phyloP scores from a whole-genome alignment of 2,329 filamentous ascomycete species.

The Catunica adiposa region DNA sequence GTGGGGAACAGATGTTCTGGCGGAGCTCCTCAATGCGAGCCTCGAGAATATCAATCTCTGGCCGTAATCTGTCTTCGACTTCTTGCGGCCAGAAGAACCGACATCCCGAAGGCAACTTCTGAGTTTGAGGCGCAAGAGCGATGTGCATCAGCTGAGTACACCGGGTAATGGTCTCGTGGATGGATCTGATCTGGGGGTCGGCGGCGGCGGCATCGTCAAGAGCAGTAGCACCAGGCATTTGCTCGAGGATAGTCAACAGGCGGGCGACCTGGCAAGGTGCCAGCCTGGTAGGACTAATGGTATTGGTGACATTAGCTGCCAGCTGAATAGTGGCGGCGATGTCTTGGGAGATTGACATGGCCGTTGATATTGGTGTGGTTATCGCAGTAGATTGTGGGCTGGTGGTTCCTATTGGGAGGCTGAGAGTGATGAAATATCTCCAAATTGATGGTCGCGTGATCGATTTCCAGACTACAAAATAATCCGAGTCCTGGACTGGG shows the following conservation, averaged over 20 bases:
- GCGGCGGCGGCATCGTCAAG: slow-evolving; percentile 6
- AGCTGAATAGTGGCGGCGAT: slow-evolving; percentile 8
- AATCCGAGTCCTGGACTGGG: background rate
- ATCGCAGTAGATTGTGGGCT: background rate
- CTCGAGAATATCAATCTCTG: slow-evolving; percentile 3
- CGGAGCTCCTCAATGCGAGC: slow-evolving; percentile 1
- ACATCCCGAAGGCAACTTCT: slow-evolving; percentile 7
- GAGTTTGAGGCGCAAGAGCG: background rate
- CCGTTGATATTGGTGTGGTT: background rate
- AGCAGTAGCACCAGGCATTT: slow-evolving; percentile 5
- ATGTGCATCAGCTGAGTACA: slow-evolving; percentile 6
- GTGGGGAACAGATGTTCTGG: background rate
- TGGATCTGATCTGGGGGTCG: slow-evolving; percentile 1
- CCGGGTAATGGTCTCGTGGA: slow-evolving; percentile 7
- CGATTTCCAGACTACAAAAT: background rate
- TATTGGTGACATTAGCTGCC: slow-evolving; percentile 11
- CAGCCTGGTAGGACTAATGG: slow-evolving; percentile 8
- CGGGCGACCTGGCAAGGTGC: slow-evolving; percentile 11
- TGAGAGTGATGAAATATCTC: background rate
- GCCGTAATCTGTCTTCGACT: slow-evolving; percentile 6
- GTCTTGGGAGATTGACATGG: slow-evolving; percentile 11
- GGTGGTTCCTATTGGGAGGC: background rate
- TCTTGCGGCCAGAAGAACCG: slow-evolving; percentile 12
- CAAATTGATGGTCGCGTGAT: slow-evolving; percentile 2
- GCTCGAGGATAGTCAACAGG: slow-evolving; percentile 7